Percentiles rank a stretch among this genome's conserved stretches.
phyloP scores from a whole-genome alignment of 2,329 filamentous ascomycete genomes.

The Sporothrix sp. region DNA sequence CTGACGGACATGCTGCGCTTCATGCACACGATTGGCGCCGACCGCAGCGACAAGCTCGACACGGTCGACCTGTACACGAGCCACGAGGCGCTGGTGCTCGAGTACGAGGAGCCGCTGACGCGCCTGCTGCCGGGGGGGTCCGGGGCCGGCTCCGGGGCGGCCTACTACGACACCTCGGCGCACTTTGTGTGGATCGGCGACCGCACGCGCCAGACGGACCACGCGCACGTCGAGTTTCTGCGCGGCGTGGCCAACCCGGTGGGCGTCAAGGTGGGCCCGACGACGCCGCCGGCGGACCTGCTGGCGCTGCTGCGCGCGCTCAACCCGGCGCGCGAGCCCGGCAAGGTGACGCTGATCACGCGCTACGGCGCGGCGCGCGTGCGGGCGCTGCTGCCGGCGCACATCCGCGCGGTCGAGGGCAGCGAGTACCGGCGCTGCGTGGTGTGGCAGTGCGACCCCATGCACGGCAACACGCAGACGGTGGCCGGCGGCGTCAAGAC shows the following conservation, averaged over 20 bases:
- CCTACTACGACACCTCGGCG: conserved; percentile 87
- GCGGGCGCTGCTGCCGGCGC: conserved; percentile 61
- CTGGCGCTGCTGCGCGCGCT: conserved; percentile 71
- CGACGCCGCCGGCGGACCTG: conserved; percentile 67
- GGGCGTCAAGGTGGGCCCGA: conserved; percentile 90
- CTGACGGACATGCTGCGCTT: conserved; percentile 89
- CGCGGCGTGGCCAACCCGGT: conserved; percentile 92
- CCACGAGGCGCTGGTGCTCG: conserved; percentile 86
- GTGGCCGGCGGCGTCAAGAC: conserved; percentile 78
- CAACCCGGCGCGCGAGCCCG: conserved; percentile 71
- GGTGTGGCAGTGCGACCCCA: conserved; percentile 97
- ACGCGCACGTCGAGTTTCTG: conserved; percentile 95
- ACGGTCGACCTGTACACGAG: conserved; percentile 93
- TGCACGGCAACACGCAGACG: conserved; percentile 75
- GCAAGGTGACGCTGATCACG: conserved; percentile 93
- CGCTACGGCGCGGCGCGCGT: conserved; percentile 81
- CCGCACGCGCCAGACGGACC: conserved; percentile 84
- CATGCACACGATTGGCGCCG: conserved; percentile 86
- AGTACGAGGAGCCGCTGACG: conserved; percentile 87
- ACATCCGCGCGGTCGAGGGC: conserved; percentile 80
- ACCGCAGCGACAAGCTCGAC: conserved; percentile 72
- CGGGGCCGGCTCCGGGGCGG: conserved; percentile 20
- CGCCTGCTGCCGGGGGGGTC: conserved; percentile 37
- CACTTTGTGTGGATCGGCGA: conserved; percentile 99
- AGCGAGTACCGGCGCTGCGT: conserved; percentile 58